Evolutionary conservation across 1,284 basidiomycete genomes (phyloP).

Genomic region (Leccinum subrobustum): DNA sequence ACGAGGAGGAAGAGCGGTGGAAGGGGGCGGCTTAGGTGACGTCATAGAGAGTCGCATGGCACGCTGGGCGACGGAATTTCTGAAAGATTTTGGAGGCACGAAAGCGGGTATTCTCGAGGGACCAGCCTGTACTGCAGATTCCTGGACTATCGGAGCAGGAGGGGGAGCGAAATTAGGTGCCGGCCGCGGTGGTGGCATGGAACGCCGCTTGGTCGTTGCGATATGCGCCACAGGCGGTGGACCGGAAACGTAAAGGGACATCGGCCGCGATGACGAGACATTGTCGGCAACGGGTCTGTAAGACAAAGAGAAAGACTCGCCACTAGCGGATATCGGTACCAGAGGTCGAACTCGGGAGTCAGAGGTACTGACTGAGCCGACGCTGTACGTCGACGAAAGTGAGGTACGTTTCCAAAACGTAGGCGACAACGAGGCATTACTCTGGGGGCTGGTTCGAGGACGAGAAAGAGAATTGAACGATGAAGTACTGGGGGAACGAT

Average conservation of each 20-base stretch:
- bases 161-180: constrained; percentile 67
- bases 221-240: constrained; percentile 13
- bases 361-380: constrained; percentile 46
- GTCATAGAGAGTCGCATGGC: constrained; percentile 57
- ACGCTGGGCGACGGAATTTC: constrained; percentile 52
- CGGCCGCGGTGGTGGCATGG: constrained; percentile 68
- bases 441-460: constrained; percentile 44
- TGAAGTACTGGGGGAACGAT: constrained; percentile 42
- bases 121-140: constrained; percentile 26
- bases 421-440: constrained; percentile 48
- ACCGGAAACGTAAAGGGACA: constrained; percentile 19
- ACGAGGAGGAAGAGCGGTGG: constrained; percentile 52
- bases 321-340: constrained; percentile 15
- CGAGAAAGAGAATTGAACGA: constrained; percentile 39
- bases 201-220: constrained; percentile 47
- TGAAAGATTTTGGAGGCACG: constrained; percentile 42
- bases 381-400: constrained; percentile 51
- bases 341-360: constrained; percentile 38
- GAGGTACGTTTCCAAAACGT: constrained; percentile 61
- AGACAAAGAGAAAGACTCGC: constrained; percentile 12
- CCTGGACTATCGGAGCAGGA: constrained; percentile 50
- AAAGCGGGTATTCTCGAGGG: constrained; percentile 44
- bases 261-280: constrained; percentile 16
- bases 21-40: constrained; percentile 63
- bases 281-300: constrained; percentile 6